phyloP scores from a whole-genome alignment of 441 rosid species.

The Raphanus hybrid region DNA sequence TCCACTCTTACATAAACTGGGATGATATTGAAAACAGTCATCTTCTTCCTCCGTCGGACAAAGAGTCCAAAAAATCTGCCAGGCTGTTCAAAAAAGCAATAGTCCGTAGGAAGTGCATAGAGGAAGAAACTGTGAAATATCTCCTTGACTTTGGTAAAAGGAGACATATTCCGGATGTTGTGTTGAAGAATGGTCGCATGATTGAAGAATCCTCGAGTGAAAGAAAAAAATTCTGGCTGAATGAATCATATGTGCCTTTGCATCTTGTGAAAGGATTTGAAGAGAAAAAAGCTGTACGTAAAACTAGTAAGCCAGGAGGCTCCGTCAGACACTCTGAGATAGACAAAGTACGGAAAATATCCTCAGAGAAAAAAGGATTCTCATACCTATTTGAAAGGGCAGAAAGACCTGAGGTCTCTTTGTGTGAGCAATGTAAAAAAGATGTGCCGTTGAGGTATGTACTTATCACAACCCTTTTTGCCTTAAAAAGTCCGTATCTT shows the following conservation, averaged over 20 bases:
- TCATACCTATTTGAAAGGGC: too few species aligned
- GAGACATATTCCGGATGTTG: conserved; percentile 80
- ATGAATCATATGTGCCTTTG: conserved; percentile 41
- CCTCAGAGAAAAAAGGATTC: too few species aligned
- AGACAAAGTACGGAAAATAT: too few species aligned
- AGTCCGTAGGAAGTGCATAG: conserved; percentile 75
- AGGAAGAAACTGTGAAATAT: conserved; percentile 67
- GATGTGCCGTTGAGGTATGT: too few species aligned
- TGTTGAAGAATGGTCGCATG: conserved; percentile 64
- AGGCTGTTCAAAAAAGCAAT: conserved; percentile 88
- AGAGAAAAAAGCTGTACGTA: too few species aligned
- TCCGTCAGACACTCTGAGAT: too few species aligned
- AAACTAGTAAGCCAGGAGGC: too few species aligned
- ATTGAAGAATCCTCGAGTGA: conserved; percentile 90
- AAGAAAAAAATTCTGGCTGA: conserved; percentile 90
- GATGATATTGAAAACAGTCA: conserved; percentile 80
- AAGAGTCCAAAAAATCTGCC: conserved; percentile 73
- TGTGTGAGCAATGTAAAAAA: too few species aligned
- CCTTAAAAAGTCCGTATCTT: too few species aligned
- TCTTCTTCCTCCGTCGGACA: conserved; percentile 61
- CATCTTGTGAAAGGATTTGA: too few species aligned
- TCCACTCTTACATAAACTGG: conserved; percentile 82
- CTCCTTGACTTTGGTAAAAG: conserved; percentile 99
- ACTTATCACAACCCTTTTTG: too few species aligned
- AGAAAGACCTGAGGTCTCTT: too few species aligned